Conservation (phyloP, 257 asterid genomes). For the Gynochthodes officinalis region DNA sequence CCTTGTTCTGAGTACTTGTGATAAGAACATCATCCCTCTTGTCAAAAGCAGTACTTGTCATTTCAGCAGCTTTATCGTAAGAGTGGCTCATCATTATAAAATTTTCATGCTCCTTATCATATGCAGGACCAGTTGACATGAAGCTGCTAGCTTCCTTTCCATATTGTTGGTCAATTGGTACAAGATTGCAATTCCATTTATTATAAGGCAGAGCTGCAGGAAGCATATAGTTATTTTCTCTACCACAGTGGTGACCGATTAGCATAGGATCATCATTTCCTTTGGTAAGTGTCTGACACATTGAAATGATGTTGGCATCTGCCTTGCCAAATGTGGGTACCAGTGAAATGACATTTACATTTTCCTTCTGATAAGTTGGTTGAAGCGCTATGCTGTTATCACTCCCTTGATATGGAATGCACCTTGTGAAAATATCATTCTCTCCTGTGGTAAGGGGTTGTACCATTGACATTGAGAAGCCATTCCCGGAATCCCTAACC, state of each 20-base stretch:
- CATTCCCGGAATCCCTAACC: conserved; percentile 28
- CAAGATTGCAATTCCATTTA: conserved; percentile 30
- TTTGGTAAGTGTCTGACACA: conserved; percentile 35
- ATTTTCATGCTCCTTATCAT: conserved; percentile 35
- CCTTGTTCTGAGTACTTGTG: conserved; percentile 24
- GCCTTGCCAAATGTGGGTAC: conserved; percentile 28
- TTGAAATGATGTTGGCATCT: conserved; percentile 28
- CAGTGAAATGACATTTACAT: conserved; percentile 24
- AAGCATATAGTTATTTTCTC: conserved; percentile 28
- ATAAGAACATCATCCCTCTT: conserved; percentile 29
- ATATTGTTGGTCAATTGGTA: conserved; percentile 28
- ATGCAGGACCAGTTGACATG: conserved; percentile 32
- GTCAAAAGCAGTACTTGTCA: conserved; percentile 27
- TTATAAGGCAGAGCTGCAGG: conserved; percentile 37
- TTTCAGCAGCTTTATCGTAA: conserved; percentile 33
- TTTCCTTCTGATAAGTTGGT: conserved; percentile 23
- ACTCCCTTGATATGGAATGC: conserved; percentile 25
- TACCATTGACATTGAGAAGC: conserved; percentile 35
- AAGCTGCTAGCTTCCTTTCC: conserved; percentile 34
- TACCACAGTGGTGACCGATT: conserved; percentile 33
- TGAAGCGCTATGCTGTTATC: conserved; percentile 29
- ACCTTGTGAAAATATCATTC: conserved; percentile 22
- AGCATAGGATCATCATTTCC: conserved; percentile 35
- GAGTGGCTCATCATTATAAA: conserved; percentile 33
- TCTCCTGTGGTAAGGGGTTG: conserved; percentile 24